A percentile compares a stretch with the other conserved stretches of the same genome.
Evolutionary conservation across 192 early-diverging fungal species (phyloP).

Genomic region (Coemansia asiatica): DNA sequence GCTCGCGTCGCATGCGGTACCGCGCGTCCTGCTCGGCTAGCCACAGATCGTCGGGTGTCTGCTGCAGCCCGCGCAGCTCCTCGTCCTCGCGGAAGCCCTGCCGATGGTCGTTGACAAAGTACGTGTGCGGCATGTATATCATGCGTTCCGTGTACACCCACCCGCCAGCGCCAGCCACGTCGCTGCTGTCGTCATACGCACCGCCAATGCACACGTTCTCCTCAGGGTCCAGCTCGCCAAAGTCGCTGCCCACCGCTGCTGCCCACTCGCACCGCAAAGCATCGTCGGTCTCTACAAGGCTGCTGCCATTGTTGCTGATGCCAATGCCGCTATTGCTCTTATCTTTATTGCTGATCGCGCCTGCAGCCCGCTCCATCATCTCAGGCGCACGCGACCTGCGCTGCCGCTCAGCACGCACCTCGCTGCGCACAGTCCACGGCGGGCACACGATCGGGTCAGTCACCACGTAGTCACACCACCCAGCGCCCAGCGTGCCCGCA

Average conservation of each 20-base stretch:
- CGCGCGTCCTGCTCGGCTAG: slow-evolving; percentile 74
- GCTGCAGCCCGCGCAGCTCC: slow-evolving; percentile 37
- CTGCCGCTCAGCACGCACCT: slow-evolving; percentile 54
- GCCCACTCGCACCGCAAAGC: slow-evolving; percentile 49
- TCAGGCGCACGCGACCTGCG: slow-evolving; percentile 15
- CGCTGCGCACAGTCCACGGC: slow-evolving; percentile 64
- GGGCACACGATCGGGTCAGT: slow-evolving; percentile 75
- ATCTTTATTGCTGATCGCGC: neutral
- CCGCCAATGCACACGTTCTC: slow-evolving; percentile 49
- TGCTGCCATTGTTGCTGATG: slow-evolving; percentile 14
- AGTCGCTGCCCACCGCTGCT: slow-evolving; percentile 51
- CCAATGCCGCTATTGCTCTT: slow-evolving; percentile 20
- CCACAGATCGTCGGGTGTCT: slow-evolving; percentile 62
- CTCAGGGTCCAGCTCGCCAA: slow-evolving; percentile 55
- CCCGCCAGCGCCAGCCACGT: slow-evolving; percentile 39
- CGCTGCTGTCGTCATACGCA: slow-evolving; percentile 7
- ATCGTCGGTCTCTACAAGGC: neutral
- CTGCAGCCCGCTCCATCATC: slow-evolving; percentile 24
- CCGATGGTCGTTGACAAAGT: slow-evolving; percentile 93
- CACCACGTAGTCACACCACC: slow-evolving; percentile 83
- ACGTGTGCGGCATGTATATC: slow-evolving; percentile 90
- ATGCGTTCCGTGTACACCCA: slow-evolving; percentile 87
- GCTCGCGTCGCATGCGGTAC: slow-evolving; percentile 79
- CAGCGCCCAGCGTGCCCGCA: slow-evolving; percentile 86
- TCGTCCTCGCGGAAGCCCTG: slow-evolving; percentile 86